These are phyloP conservation scores for Aspergillus pseudotamarii DNA, from an alignment of 2,329 filamentous ascomycete genomes.

Conservation along the genomic window DNA sequence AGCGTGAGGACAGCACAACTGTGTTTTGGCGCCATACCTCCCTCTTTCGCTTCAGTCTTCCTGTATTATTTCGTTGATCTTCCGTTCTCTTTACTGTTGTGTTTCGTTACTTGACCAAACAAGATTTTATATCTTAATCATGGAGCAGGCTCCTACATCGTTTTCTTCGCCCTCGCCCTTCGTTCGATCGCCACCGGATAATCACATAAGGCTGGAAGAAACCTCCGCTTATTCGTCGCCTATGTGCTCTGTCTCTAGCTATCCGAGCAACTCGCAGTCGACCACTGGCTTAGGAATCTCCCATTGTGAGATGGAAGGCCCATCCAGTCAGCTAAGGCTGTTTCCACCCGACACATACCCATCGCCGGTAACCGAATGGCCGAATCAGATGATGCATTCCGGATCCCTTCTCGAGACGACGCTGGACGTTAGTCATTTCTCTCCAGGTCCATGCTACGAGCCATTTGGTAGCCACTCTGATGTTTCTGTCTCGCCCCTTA, in stretches of 20 bases:
- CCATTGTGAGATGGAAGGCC: constrained; percentile 27
- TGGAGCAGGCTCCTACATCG: constrained; percentile 29
- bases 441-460: constrained; percentile 26
- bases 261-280: constrained; percentile 20
- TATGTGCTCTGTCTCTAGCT: constrained; percentile 16
- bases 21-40: neutral
- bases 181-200: constrained; percentile 13
- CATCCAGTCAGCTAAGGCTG: constrained; percentile 23
- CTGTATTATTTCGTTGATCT: neutral
- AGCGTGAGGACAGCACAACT: neutral
- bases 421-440: constrained; percentile 25
- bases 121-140: constrained; percentile 14
- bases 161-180: constrained; percentile 23
- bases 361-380: constrained; percentile 24
- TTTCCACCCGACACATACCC: constrained; percentile 25
- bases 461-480: constrained; percentile 25
- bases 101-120: neutral
- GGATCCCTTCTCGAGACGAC: constrained; percentile 25
- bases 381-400: constrained; percentile 23
- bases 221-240: constrained; percentile 29
- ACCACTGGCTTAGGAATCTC: constrained; percentile 37
- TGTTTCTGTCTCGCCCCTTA: constrained; percentile 27
- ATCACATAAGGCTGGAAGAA: constrained; percentile 20
- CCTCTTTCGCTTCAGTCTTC: neutral
- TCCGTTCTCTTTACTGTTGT: neutral